phyloP scores from a whole-genome alignment of 257 asterid species.

The Nicotiana paniculata region DNA sequence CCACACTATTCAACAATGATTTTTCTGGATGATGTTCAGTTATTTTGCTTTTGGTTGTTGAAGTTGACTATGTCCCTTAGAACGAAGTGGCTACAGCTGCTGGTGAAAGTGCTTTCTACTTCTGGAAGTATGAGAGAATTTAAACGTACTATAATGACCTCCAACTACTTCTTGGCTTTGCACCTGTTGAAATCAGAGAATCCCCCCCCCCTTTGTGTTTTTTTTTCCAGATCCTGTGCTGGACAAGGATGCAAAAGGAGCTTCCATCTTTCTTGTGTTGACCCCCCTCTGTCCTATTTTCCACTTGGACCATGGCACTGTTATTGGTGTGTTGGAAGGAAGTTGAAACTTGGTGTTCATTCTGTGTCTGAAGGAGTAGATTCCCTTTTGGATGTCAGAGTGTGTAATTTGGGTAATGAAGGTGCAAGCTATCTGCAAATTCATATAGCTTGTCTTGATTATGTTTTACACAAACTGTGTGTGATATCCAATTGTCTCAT shows the following conservation, averaged over 20 bases:
- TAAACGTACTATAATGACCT: neutral
- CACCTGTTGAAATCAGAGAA: neutral
- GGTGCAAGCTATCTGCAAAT: slow-evolving; percentile 10
- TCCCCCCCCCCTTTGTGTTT: neutral
- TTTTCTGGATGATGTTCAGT: no score
- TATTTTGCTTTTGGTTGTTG: no score
- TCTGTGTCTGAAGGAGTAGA: slow-evolving; percentile 29
- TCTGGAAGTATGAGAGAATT: neutral
- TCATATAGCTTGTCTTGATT: neutral
- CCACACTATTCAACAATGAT: no score
- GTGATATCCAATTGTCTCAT: neutral
- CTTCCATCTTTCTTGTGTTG: slow-evolving; percentile 28
- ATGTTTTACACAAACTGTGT: neutral
- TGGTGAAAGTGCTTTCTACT: neutral
- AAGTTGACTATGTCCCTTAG: no score
- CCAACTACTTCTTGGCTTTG: neutral
- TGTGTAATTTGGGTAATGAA: slow-evolving; percentile 10
- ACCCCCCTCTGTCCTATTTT: slow-evolving; percentile 17
- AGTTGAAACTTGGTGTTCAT: slow-evolving; percentile 26
- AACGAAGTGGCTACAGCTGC: no score
- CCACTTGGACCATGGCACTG: slow-evolving; percentile 32
- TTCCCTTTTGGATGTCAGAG: slow-evolving; percentile 16
- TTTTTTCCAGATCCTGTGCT: slow-evolving; percentile 19
- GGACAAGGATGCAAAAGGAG: slow-evolving; percentile 28
- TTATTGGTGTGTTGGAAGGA: slow-evolving; percentile 19